phyloP scores from a whole-genome alignment of 306 rosid species.

The Hippophae gyantsensis region DNA sequence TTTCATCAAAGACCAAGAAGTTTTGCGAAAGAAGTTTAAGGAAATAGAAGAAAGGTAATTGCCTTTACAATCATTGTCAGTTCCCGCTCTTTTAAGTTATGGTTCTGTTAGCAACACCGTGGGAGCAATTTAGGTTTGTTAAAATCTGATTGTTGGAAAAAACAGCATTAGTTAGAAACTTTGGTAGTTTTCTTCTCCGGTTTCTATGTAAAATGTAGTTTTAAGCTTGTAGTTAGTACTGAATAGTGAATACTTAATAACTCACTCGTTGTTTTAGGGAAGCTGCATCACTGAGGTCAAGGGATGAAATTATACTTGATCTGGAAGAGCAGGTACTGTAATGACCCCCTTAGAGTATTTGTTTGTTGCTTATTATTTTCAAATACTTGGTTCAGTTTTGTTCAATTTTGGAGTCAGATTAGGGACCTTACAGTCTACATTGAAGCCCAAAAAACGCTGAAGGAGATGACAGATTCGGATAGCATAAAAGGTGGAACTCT shows the following conservation, averaged over 20 bases:
- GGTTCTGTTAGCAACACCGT: too few species aligned
- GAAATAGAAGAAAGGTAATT: conserved; percentile 71
- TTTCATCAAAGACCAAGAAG: conserved; percentile 72
- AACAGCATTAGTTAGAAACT: too few species aligned
- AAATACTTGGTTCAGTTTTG: conserved; percentile 2
- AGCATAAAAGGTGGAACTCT: conserved; percentile 74
- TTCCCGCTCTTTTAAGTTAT: neutral
- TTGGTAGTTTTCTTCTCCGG: too few species aligned
- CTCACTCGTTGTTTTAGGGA: conserved; percentile 47
- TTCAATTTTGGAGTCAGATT: conserved; percentile 41
- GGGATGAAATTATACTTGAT: conserved; percentile 54
- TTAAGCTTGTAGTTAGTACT: neutral
- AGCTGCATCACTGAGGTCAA: conserved; percentile 30
- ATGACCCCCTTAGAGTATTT: neutral
- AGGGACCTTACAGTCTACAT: conserved; percentile 70
- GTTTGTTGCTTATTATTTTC: conserved; percentile 1
- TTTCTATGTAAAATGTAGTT: neutral
- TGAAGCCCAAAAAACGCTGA: conserved; percentile 69
- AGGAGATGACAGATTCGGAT: conserved; percentile 50
- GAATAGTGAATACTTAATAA: conserved; percentile 6
- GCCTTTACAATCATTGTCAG: neutral
- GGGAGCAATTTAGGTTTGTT: too few species aligned
- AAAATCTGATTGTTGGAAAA: too few species aligned
- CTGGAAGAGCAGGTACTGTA: conserved; percentile 83
- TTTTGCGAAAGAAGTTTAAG: conserved; percentile 45